phyloP scores from a whole-genome alignment of 495 filamentous ascomycete genomes.

The Venustampulla echinocandica region DNA sequence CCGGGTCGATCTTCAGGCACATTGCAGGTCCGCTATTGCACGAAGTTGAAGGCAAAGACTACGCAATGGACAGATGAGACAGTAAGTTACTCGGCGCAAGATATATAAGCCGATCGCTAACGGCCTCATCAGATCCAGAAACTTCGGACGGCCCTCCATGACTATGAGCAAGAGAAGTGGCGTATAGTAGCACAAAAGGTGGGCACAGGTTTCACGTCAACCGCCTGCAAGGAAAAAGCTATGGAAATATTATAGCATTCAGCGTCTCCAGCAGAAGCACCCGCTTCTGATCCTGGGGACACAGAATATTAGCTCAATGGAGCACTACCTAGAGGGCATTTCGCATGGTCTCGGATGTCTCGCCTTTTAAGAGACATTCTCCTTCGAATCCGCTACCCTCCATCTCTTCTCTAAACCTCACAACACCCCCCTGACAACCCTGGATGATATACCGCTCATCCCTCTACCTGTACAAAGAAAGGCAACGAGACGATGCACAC shows the following conservation, averaged over 20 bases:
- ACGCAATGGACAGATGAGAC: conserved; percentile 89
- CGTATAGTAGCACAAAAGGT: conserved; percentile 79
- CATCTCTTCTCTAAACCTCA: conserved; percentile 7
- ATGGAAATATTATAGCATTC: conserved; percentile 49
- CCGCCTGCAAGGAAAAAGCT: conserved; percentile 76
- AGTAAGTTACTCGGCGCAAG: conserved; percentile 42
- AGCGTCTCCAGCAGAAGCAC: conserved; percentile 41
- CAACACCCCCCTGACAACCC: conserved; percentile 8
- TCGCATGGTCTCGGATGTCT: conserved; percentile 6
- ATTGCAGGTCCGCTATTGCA: conserved; percentile 88
- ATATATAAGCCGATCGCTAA: conserved; percentile 1
- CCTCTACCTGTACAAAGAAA: not conserved
- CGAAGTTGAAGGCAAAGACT: conserved; percentile 83
- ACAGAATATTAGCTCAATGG: conserved; percentile 19
- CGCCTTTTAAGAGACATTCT: conserved; percentile 8
- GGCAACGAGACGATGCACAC: not conserved
- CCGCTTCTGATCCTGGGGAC: conserved; percentile 43
- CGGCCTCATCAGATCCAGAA: conserved; percentile 53
- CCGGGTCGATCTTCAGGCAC: conserved; percentile 81
- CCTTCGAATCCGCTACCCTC: conserved; percentile 9
- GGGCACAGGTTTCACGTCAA: conserved; percentile 73
- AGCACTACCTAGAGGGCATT: conserved; percentile 2
- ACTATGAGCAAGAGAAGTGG: conserved; percentile 89
- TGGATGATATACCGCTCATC: conserved; percentile 2
- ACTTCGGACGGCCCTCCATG: conserved; percentile 68